phyloP scores from a whole-genome alignment of 495 filamentous ascomycete species.

The Tuber magnatum region DNA sequence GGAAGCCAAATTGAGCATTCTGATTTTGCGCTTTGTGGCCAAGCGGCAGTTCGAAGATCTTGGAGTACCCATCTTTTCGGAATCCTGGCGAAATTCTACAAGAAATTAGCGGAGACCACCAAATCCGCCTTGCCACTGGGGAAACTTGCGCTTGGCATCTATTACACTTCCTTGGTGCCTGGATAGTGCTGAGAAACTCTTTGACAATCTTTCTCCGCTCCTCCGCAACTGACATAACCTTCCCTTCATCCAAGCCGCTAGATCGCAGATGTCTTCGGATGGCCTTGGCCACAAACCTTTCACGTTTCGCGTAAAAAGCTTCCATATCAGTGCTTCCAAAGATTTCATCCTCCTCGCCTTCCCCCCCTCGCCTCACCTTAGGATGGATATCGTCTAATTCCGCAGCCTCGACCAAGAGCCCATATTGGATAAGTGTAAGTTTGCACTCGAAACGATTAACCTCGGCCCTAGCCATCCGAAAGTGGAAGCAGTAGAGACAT shows the following conservation, averaged over 20 bases:
- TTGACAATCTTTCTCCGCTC: slow-evolving; percentile 67
- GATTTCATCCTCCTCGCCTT: slow-evolving; percentile 44
- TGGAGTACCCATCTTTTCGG: slow-evolving; percentile 77
- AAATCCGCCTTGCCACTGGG: slow-evolving; percentile 2
- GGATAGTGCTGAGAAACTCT: slow-evolving; percentile 67
- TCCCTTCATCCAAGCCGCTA: slow-evolving; percentile 53
- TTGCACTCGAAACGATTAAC: slow-evolving; percentile 76
- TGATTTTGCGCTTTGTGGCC: slow-evolving; percentile 60
- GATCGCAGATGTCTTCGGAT: slow-evolving; percentile 53
- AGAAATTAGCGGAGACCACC: slow-evolving; percentile 23
- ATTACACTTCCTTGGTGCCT: slow-evolving; percentile 57
- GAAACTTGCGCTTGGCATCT: slow-evolving; percentile 60
- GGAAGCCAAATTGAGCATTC: slow-evolving; percentile 53
- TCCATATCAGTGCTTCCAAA: slow-evolving; percentile 43
- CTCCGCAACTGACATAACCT: slow-evolving; percentile 73
- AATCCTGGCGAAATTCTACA: slow-evolving; percentile 65
- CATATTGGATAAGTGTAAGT: slow-evolving; percentile 75
- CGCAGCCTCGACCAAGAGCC: slow-evolving; percentile 66
- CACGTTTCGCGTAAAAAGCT: slow-evolving; percentile 58
- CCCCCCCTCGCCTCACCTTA: slow-evolving; percentile 40
- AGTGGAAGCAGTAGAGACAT: slow-evolving; percentile 80
- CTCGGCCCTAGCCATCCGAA: slow-evolving; percentile 65
- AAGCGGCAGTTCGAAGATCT: slow-evolving; percentile 84
- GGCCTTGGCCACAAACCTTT: slow-evolving; percentile 60
- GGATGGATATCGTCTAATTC: slow-evolving; percentile 55